Evolutionary conservation across 2,329 filamentous ascomycete species (phyloP).

Genomic region (Calonectria multiphialidica): DNA sequence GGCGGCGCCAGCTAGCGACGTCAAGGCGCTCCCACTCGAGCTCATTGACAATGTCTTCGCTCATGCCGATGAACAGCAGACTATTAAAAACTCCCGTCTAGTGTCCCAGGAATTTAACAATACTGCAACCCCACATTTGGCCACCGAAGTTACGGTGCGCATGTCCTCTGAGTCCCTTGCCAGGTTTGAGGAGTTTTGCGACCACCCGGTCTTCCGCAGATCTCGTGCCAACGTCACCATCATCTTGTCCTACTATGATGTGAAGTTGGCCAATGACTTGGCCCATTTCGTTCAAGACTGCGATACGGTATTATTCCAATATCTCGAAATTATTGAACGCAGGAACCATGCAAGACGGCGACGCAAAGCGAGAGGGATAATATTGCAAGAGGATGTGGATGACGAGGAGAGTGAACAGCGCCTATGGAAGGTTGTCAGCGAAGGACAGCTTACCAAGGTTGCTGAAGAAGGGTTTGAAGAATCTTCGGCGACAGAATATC

Average conservation of each 20-base stretch:
- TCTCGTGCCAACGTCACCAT: background rate
- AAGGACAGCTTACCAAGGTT: background rate
- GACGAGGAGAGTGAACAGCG: background rate
- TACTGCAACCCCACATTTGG: background rate
- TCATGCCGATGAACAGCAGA: background rate
- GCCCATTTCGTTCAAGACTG: background rate
- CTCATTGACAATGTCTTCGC: background rate
- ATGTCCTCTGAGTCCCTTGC: background rate
- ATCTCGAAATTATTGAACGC: background rate
- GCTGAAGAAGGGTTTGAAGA: background rate
- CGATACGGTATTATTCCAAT: background rate
- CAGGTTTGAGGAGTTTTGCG: background rate
- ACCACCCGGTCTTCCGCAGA: background rate
- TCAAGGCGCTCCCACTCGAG: background rate
- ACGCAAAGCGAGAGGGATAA: background rate
- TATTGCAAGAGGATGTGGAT: background rate
- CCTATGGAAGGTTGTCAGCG: background rate
- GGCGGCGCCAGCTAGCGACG: background rate
- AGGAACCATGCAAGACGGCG: no score
- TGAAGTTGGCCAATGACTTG: background rate
- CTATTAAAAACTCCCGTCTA: background rate
- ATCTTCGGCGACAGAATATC: background rate
- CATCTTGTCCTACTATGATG: background rate
- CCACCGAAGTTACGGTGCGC: background rate
- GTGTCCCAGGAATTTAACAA: background rate